Percentiles rank a stretch among this genome's conserved stretches.
phyloP scores from a whole-genome alignment of 2,329 filamentous ascomycete species.

The Parastagonospora nodorum region DNA sequence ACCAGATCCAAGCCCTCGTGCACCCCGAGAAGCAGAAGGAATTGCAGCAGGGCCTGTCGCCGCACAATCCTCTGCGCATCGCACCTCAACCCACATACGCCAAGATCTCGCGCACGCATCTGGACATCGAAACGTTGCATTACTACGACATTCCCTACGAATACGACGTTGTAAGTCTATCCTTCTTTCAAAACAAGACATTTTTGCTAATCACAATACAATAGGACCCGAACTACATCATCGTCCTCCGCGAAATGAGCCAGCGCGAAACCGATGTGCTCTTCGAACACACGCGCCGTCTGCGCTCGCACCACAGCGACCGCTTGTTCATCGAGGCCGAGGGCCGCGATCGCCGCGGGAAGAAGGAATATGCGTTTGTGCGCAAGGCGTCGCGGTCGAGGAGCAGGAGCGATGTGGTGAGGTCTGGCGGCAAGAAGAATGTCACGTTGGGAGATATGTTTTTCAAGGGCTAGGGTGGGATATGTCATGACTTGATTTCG shows the following conservation, averaged over 20 bases:
- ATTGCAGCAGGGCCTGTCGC: slow-evolving; percentile 41
- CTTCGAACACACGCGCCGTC: slow-evolving; percentile 56
- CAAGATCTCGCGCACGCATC: slow-evolving; percentile 53
- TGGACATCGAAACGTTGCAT: slow-evolving; percentile 52
- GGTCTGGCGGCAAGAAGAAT: slow-evolving; percentile 31
- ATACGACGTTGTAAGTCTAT: slow-evolving; percentile 51
- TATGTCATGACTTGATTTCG: neutral
- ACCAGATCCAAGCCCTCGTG: slow-evolving; percentile 55
- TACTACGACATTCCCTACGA: slow-evolving; percentile 57
- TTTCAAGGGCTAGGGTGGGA: neutral
- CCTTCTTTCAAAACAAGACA: neutral
- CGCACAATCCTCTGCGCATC: slow-evolving; percentile 38
- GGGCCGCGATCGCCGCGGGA: slow-evolving; percentile 40
- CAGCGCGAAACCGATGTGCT: slow-evolving; percentile 55
- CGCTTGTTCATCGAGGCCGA: slow-evolving; percentile 52
- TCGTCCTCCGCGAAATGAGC: slow-evolving; percentile 57
- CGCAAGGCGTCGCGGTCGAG: slow-evolving; percentile 40
- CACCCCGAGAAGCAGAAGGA: slow-evolving; percentile 53
- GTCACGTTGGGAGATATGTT: slow-evolving; percentile 43
- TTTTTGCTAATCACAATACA: slow-evolving; percentile 6
- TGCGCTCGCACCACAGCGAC: slow-evolving; percentile 39
- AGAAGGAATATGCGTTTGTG: slow-evolving; percentile 54
- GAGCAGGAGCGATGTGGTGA: slow-evolving; percentile 37
- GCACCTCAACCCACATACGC: slow-evolving; percentile 51
- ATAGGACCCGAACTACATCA: slow-evolving; percentile 53